Evolutionary conservation across 179 eudicot species (phyloP).

Genomic region (Vitellaria paradoxa): DNA sequence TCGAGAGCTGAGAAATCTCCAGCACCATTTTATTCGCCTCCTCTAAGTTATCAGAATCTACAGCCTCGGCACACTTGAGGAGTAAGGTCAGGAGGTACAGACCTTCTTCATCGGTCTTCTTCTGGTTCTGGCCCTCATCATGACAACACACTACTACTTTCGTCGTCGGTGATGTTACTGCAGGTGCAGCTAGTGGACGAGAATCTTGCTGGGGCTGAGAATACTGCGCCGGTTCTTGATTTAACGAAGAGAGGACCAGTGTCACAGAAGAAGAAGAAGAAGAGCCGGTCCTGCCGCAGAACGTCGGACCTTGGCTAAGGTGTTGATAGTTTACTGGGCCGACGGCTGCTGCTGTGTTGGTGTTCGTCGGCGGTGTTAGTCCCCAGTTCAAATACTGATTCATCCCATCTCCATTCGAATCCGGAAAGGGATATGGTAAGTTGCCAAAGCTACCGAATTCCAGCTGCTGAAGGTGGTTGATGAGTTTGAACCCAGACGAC

Average conservation of each 20-base stretch:
- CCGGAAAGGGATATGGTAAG: not conserved
- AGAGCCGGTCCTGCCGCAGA: constrained; percentile 4
- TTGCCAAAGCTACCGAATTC: not conserved
- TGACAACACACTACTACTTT: too few relatives aligned
- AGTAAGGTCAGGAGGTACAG: constrained; percentile 64
- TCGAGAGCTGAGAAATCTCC: constrained; percentile 65
- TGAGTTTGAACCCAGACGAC: constrained; percentile 9
- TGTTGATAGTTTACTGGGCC: not conserved
- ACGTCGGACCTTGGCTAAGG: not conserved
- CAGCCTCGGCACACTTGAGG: constrained; percentile 73
- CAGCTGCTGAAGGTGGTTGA: not conserved
- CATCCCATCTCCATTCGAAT: constrained; percentile 2
- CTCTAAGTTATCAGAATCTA: constrained; percentile 49
- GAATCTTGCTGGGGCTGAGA: not conserved
- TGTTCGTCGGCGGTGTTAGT: not conserved
- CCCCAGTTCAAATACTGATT: constrained; percentile 21
- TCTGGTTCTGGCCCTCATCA: constrained; percentile 17
- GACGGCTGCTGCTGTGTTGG: not conserved
- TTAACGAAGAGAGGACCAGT: too few relatives aligned
- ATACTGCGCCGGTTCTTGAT: not conserved
- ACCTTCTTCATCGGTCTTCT: constrained; percentile 61
- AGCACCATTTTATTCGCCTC: constrained; percentile 60
- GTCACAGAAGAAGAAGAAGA: not conserved
- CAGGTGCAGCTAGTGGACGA: too few relatives aligned
- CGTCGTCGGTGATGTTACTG: too few relatives aligned